Conservation (phyloP, 176 grass and related monocot genomes). For the Ananas comosus region DNA sequence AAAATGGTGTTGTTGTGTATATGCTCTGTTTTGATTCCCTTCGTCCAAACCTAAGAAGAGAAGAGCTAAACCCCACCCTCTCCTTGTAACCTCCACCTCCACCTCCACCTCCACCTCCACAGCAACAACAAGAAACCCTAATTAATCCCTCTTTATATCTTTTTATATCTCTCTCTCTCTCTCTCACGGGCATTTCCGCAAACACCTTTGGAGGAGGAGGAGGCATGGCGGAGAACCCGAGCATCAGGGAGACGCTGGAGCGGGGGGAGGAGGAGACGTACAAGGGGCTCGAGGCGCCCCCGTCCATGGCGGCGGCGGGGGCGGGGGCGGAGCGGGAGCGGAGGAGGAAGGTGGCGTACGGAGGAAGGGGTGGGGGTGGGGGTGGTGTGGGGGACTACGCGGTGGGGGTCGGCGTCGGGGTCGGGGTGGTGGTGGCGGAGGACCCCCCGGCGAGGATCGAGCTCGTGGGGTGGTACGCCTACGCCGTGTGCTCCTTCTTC, state of each 20-base stretch:
- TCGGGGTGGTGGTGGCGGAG: slow-evolving; percentile 37
- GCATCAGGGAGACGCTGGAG: slow-evolving; percentile 73
- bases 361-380: slow-evolving; percentile 44
- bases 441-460: slow-evolving; percentile 58
- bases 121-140: too few species aligned
- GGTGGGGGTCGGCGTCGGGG: slow-evolving; percentile 33
- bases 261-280: slow-evolving; percentile 38
- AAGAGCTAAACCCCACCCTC: too few species aligned
- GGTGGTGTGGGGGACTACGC: slow-evolving; percentile 48
- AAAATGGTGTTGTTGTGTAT: too few species aligned
- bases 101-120: too few species aligned
- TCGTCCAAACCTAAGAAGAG: too few species aligned
- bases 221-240: slow-evolving; percentile 45
- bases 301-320: slow-evolving; percentile 7
- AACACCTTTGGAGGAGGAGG: too few species aligned
- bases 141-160: too few species aligned
- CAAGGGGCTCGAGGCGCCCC: slow-evolving; percentile 11
- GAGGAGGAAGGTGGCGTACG: slow-evolving; percentile 4
- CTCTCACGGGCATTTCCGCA: too few species aligned
- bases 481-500: slow-evolving; percentile 88
- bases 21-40: too few species aligned
- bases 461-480: slow-evolving; percentile 66
- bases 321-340: slow-evolving; percentile 13
- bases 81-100: too few species aligned
- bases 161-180: too few species aligned